Evolutionary conservation across 108 stramenopile genomes (phyloP).

Genomic region (Hondaea fermentalgiana): DNA sequence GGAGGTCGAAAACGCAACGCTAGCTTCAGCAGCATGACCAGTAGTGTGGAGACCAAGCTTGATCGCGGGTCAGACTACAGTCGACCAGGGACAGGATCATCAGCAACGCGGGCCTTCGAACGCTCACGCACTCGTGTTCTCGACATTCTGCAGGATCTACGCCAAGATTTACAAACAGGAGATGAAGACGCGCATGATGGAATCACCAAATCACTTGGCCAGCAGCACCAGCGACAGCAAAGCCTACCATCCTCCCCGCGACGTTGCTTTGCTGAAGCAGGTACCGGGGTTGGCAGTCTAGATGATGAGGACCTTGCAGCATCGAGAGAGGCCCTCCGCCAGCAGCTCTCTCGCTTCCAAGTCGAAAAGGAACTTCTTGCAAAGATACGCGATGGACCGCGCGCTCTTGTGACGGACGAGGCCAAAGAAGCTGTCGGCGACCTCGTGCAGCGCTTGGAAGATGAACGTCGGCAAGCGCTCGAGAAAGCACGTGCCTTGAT

Average conservation of each 20-base stretch:
- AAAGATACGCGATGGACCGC: not conserved
- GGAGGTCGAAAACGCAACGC: not conserved
- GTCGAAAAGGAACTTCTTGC: not conserved
- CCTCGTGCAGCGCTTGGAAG: not conserved
- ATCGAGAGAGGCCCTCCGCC: not conserved
- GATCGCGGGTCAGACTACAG: not conserved
- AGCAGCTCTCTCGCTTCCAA: not conserved
- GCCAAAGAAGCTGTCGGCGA: not conserved
- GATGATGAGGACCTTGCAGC: not conserved
- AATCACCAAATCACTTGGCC: not conserved
- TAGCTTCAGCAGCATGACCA: not conserved
- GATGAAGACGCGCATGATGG: not conserved
- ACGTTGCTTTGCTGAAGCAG: no score
- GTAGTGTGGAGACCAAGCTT: not conserved
- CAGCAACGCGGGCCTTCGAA: not conserved
- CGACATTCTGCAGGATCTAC: not conserved
- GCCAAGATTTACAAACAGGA: not conserved
- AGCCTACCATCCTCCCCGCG: no score
- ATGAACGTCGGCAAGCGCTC: not conserved
- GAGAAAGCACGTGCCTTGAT: not conserved
- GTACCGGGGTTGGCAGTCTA: not conserved
- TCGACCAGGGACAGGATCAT: not conserved
- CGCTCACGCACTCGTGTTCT: not conserved
- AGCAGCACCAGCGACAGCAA: no score
- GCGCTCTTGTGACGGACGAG: not conserved